Evolutionary conservation across 2,329 filamentous ascomycete species (phyloP).

Genomic region (Cercospora sp.): DNA sequence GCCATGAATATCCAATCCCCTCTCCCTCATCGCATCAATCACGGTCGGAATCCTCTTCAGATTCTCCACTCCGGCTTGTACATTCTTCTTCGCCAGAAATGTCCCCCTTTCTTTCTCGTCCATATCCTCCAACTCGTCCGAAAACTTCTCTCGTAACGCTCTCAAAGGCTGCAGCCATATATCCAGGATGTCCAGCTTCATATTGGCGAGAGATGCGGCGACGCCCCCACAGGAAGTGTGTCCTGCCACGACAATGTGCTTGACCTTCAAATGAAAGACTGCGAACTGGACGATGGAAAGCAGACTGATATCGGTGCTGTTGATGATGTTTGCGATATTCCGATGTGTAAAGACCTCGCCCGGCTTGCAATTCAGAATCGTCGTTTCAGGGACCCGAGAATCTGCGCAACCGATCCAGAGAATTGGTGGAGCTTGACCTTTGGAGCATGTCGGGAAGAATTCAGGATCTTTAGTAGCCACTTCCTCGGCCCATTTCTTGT

Average conservation of each 20-base stretch:
- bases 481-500: slow-evolving; percentile 69
- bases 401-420: slow-evolving; percentile 88
- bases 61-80: slow-evolving; percentile 65
- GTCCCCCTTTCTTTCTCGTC: slow-evolving; percentile 52
- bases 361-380: slow-evolving; percentile 72
- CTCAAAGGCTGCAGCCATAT: slow-evolving; percentile 62
- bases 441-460: slow-evolving; percentile 67
- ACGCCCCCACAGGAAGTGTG: slow-evolving; percentile 63
- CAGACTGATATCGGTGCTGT: slow-evolving; percentile 71
- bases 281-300: slow-evolving; percentile 77
- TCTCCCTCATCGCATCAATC: slow-evolving; percentile 67
- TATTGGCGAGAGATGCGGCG: slow-evolving; percentile 56
- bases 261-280: slow-evolving; percentile 68
- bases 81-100: slow-evolving; percentile 74
- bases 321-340: slow-evolving; percentile 85
- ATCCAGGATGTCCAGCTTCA: slow-evolving; percentile 59
- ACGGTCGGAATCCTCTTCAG: slow-evolving; percentile 69
- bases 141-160: slow-evolving; percentile 55
- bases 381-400: slow-evolving; percentile 80
- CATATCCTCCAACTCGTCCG: slow-evolving; percentile 51
- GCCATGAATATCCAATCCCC: slow-evolving; percentile 75
- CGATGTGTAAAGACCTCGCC: slow-evolving; percentile 88
- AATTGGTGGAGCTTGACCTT: slow-evolving; percentile 66
- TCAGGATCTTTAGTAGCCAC: slow-evolving; percentile 65
- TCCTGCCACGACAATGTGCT: slow-evolving; percentile 62